Base-by-base conservation (phyloP, 768 basidiomycete species). In the Boletus insuetus region DNA sequence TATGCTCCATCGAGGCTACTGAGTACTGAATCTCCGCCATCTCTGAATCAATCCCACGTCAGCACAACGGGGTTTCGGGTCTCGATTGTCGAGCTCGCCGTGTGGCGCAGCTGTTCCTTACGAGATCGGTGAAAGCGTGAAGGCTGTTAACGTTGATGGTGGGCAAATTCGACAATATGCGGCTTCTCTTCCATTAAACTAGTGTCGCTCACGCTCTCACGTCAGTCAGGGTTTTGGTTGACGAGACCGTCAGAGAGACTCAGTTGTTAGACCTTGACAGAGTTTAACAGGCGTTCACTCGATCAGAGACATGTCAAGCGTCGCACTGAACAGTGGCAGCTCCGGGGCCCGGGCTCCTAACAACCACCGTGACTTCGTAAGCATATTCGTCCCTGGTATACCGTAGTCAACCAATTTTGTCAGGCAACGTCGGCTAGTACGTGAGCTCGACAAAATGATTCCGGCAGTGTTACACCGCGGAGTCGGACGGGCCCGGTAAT, bases 371-470 rank as follows among this genome's bases (percentile, higher is more conserved):
- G 29, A 17, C 17, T 37, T 19, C 14, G 51, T 31, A 29, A 11
- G 22, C 13, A 19, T 20, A 9, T 34, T 10, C 6, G 37, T 22
- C 24, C 29, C 44, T 24, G n/a, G 17, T 17, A 46, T 24, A 39
- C 40, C n/a, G 34, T 40, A 45, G 45, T 55, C 61, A 55, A 49
- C 39, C 55, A 51, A 65, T 61, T 59, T 56, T 56, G 49, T 47
- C 61, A 59, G 54, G 59, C 53, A 59, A 58, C 56, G 6, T 66
- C 64, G 65, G 63, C 59, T 70, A 55, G 22, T 54, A 61, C 49
- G 53, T 46, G 42, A 45, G 34, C 42, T 6, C 45, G 42, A 48
- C 34, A 59, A 57, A 65, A 55, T 55, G 54, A 46, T 56, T 55
- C 59, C 56, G 53, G 60, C 63, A 64, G 65, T 52, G 47, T 53